Conservation (phyloP, 768 basidiomycete genomes). For the Trametes maxima region DNA sequence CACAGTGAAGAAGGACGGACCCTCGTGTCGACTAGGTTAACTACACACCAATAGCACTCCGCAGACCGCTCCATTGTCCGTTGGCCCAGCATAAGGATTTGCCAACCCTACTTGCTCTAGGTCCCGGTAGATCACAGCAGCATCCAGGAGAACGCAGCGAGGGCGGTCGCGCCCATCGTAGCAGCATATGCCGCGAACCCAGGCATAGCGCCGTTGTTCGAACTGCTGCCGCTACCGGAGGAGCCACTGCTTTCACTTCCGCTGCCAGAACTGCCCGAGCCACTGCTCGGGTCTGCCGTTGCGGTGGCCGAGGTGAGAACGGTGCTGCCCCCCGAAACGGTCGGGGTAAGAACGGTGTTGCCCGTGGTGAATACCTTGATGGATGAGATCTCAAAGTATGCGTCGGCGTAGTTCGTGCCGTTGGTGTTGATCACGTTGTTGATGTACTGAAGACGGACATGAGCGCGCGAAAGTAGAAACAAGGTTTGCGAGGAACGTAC, state of each 20-base stretch:
- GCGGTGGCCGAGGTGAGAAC: conserved; percentile 9
- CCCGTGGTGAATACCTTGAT: conserved; percentile 50
- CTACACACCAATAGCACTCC: too few relatives aligned
- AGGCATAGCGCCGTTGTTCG: not conserved
- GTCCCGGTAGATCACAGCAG: not conserved
- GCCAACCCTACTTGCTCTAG: not conserved
- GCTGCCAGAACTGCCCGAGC: not conserved
- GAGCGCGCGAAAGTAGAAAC: not conserved
- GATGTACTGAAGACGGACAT: conserved; percentile 37
- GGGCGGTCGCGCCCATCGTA: conserved; percentile 3
- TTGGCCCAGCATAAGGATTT: not conserved
- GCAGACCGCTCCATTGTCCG: not conserved
- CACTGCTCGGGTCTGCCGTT: not conserved
- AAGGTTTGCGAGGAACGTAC: conserved; percentile 3
- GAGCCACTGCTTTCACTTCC: not conserved
- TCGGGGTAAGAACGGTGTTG: conserved; percentile 12
- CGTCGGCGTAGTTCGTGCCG: conserved; percentile 46
- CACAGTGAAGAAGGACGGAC: too few relatives aligned
- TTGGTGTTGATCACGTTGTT: conserved; percentile 51
- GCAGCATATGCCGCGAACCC: not conserved
- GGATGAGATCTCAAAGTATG: conserved; percentile 64
- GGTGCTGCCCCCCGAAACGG: conserved; percentile 13
- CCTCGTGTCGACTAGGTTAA: too few relatives aligned
- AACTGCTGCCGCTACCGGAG: too few relatives aligned
- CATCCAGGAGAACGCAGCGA: conserved; percentile 12